Percentiles rank a stretch among this genome's conserved stretches.
These are phyloP conservation scores for Penicillium sp. DNA, from an alignment of 2,329 filamentous ascomycete genomes.

Conservation along the genomic window DNA sequence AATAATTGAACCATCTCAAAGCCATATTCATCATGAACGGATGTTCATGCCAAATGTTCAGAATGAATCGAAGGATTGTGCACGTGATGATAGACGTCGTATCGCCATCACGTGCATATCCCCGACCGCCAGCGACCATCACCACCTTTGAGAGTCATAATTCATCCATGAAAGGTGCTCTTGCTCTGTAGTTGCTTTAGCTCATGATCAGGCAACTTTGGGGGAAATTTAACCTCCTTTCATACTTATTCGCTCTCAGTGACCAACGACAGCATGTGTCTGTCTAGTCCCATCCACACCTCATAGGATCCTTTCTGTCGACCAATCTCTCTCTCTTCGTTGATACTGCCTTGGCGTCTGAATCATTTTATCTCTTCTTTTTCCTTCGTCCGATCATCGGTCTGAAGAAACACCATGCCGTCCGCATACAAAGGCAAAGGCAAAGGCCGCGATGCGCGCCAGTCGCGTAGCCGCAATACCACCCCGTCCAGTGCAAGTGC, in stretches of 20 bases:
- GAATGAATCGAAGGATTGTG: background rate
- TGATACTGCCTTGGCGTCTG: background rate
- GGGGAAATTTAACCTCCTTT: background rate
- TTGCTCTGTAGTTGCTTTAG: background rate
- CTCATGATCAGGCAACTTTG: background rate
- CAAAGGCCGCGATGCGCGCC: constrained; percentile 52
- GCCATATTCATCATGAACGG: background rate
- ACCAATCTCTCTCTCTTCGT: constrained; percentile 3
- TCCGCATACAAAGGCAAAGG: constrained; percentile 51
- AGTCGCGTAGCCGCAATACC: constrained; percentile 60
- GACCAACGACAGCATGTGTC: constrained; percentile 17
- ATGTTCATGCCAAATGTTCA: background rate
- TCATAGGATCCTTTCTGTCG: constrained; percentile 10
- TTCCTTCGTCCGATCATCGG: background rate
- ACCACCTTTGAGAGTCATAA: background rate
- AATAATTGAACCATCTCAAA: background rate
- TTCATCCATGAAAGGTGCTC: constrained; percentile 1
- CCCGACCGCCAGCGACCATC: constrained; percentile 1
- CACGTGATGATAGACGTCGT: constrained; percentile 1
- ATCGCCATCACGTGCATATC: constrained; percentile 8
- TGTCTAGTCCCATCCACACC: constrained; percentile 3
- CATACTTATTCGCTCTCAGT: background rate
- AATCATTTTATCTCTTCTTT: background rate
- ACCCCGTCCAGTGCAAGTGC: constrained; percentile 58
- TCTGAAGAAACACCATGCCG: constrained; percentile 35